These are phyloP conservation scores for Alternaria dauci DNA, from an alignment of 2,329 filamentous ascomycete genomes.

Conservation along the genomic window DNA sequence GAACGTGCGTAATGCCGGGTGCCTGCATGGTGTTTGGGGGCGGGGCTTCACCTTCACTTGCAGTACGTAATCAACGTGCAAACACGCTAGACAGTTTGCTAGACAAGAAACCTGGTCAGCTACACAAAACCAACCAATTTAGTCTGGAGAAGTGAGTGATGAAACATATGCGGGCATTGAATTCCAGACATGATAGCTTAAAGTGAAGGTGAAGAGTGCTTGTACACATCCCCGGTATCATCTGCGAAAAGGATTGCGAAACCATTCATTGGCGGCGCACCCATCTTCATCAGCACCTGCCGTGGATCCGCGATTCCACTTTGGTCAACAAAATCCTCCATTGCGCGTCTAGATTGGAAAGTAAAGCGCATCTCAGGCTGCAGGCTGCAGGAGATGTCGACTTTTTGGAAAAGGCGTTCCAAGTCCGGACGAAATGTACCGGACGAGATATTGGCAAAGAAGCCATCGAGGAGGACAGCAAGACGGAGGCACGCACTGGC, in stretches of 20 bases:
- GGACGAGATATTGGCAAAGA: not conserved
- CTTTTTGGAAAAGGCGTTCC: not conserved
- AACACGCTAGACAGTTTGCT: not conserved
- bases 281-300: not conserved
- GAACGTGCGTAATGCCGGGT: not conserved
- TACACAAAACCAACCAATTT: accelerated
- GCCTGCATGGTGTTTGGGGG: not conserved
- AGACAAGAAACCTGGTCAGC: not conserved
- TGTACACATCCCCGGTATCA: not conserved
- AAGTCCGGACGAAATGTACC: not conserved
- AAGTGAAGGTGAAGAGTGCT: not conserved
- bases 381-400: not conserved
- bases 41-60: conserved; percentile 2
- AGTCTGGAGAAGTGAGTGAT: not conserved
- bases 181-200: not conserved
- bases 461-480: not conserved
- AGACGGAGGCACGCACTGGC: not conserved
- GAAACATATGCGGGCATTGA: not conserved
- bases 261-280: not conserved
- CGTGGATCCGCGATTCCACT: not conserved
- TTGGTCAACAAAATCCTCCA: not conserved
- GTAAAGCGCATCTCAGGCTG: not conserved
- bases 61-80: not conserved
- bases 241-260: not conserved
- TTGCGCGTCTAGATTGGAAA: not conserved